Evolutionary conservation across 805 yeast species (phyloP), one percentile per base, ranked within the genome.

Genomic region (Lipomyces sp.): DNA sequence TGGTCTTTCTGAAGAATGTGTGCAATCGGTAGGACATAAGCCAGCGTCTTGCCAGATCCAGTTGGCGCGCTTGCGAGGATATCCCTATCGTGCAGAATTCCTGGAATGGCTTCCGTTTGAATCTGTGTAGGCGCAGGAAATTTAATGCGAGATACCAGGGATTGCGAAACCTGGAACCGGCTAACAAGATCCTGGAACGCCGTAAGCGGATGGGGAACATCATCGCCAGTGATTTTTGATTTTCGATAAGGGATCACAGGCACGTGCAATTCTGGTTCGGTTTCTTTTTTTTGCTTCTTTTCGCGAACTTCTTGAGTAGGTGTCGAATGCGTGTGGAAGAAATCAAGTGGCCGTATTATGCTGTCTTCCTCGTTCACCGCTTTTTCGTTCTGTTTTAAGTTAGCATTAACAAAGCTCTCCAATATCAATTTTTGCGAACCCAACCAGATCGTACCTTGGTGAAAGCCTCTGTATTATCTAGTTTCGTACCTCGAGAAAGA

Each of bases 11-110:
- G 72, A 24, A 84, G 76, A 64, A 79, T 79, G 72, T 90, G 95
- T 29, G 95, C 78, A 72, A 94, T 73, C 3, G 99, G 99, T 18
- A 92, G 85, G 64, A 90, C 80, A 75, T 90, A 95, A 37, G 98
- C 96, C 59, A 95, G 81, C 0, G 99, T 95, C 76, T 95, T 95
- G 82, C 99, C 99, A 3, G 98, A 92, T 73, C 99, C 99, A 0
- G 99, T 95, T 57, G 98, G 98, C 0, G 98, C 98, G 82, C 97
- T 91, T 0, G 97, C 96, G 54, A 95, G 81, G 42, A 95, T 76
- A 75, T 94, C 98, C 66, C 96, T 84, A 35, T 81, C 83, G 62
- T 85, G 82, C 62, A 92, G 78, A 13, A 90, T 78, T 8, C 86
- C 80, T 1, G 99, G 98, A 53, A 95, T 87, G 1, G 92, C 86